These are phyloP conservation scores for Suillus americanus DNA, from an alignment of 768 basidiomycete genomes.

Conservation along the genomic window DNA sequence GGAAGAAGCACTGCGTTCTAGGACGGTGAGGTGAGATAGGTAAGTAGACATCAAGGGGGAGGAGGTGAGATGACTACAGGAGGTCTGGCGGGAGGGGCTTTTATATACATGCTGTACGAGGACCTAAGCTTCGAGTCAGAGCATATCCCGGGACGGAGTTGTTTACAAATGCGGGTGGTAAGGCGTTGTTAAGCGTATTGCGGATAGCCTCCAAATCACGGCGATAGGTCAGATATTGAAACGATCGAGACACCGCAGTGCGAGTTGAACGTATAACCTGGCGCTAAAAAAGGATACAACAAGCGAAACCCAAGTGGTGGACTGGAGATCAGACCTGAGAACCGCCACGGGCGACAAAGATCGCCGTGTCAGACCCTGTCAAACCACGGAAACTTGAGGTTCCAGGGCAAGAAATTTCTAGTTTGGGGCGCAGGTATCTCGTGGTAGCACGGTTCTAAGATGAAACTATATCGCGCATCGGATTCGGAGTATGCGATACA, in stretches of 20 bases:
- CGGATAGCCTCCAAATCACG: conserved; percentile 32
- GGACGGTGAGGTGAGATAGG: conserved; percentile 60
- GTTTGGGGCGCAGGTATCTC: conserved; percentile 16
- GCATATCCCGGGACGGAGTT: conserved; percentile 28
- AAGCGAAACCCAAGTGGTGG: conserved; percentile 16
- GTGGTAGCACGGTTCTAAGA: conserved; percentile 16
- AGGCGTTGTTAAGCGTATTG: conserved; percentile 26
- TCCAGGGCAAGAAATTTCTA: conserved; percentile 17
- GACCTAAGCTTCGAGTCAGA: conserved; percentile 16
- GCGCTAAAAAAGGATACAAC: conserved; percentile 25
- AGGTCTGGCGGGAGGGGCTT: conserved; percentile 9
- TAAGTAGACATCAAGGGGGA: conserved; percentile 23
- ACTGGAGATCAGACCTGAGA: conserved; percentile 23
- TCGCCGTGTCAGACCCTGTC: conserved; percentile 21
- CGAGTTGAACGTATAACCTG: conserved; percentile 19
- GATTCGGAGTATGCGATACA: conserved; percentile 10
- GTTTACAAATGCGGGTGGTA: conserved; percentile 28
- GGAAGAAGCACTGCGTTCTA: conserved; percentile 53
- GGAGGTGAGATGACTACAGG: conserved; percentile 11
- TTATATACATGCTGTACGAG: conserved; percentile 34
- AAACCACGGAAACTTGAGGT: conserved; percentile 16
- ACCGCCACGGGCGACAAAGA: conserved; percentile 17
- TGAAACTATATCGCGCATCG: conserved; percentile 9
- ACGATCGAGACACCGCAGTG: conserved; percentile 35
- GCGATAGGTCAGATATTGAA: conserved; percentile 34